These are phyloP conservation scores for Cyberlindnera meyerae DNA, from an alignment of 805 yeast species.

Conservation along the genomic window DNA sequence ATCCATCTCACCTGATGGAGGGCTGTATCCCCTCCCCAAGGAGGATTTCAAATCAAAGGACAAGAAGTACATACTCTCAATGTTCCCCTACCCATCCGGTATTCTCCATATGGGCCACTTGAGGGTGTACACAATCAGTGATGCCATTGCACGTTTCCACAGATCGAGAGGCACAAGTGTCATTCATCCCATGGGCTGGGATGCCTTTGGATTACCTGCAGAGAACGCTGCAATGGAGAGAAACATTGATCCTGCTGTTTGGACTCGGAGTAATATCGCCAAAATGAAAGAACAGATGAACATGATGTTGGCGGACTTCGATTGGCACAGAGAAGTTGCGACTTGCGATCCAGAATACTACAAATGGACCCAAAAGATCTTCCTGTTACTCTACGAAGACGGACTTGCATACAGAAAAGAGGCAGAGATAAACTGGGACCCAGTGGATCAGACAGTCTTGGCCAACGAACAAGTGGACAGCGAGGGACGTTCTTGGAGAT, in stretches of 20 bases:
- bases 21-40: constrained; percentile 34
- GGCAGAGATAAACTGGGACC: constrained; percentile 97
- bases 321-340: constrained; percentile 87
- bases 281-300: constrained; percentile 84
- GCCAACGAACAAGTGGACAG: constrained; percentile 96
- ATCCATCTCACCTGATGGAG: constrained; percentile 28
- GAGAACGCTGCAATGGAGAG: constrained; percentile 96
- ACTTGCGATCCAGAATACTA: constrained; percentile 88
- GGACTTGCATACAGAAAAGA: constrained; percentile 82
- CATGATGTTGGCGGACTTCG: constrained; percentile 77
- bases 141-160: constrained; percentile 72
- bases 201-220: constrained; percentile 97
- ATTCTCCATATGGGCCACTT: constrained; percentile 89
- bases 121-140: constrained; percentile 88
- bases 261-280: constrained; percentile 79
- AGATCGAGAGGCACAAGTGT: constrained; percentile 73
- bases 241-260: constrained; percentile 66
- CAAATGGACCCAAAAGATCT: constrained; percentile 87
- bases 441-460: constrained; percentile 87
- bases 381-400: constrained; percentile 62
- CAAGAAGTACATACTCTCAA: constrained; percentile 63
- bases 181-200: constrained; percentile 99
- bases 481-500: constrained; percentile 91
- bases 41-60: constrained; percentile 16
- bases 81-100: constrained; percentile 98